Conservation (phyloP, 495 filamentous ascomycete species). For the Xylaria acuta region DNA sequence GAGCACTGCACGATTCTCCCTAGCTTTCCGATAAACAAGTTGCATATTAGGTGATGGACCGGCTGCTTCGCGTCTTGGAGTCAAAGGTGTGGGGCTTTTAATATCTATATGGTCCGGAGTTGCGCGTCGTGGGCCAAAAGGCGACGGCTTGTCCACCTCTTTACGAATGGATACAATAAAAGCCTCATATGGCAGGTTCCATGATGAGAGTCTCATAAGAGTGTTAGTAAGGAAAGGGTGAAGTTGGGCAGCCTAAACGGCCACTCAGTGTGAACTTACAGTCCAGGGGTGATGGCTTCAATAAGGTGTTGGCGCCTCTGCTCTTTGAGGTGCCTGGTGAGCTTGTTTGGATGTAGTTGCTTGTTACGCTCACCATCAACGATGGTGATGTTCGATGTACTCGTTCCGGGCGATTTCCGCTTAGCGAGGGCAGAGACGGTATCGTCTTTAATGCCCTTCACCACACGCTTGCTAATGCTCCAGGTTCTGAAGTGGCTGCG, state of each 20-base stretch:
- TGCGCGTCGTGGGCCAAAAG: neutral
- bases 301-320: neutral
- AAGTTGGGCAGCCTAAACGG: neutral
- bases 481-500: neutral
- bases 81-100: neutral
- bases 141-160: neutral
- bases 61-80: neutral
- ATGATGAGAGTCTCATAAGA: neutral
- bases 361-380: neutral
- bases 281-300: neutral
- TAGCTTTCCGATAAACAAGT: constrained; percentile 6
- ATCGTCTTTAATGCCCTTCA: neutral
- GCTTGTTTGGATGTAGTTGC: constrained; percentile 1
- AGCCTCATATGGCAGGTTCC: constrained; percentile 4
- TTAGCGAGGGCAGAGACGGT: neutral
- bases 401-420: neutral
- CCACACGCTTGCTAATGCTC: constrained; percentile 4
- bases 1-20: neutral
- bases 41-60: neutral
- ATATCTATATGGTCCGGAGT: neutral
- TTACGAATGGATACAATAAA: neutral
- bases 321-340: neutral
- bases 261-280: neutral
- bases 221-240: neutral
- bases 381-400: neutral